Percentiles rank a stretch among this genome's conserved stretches.
These are phyloP conservation scores for Chlorella sp. DNA, from an alignment of 139 green algal genomes.

Conservation along the genomic window DNA sequence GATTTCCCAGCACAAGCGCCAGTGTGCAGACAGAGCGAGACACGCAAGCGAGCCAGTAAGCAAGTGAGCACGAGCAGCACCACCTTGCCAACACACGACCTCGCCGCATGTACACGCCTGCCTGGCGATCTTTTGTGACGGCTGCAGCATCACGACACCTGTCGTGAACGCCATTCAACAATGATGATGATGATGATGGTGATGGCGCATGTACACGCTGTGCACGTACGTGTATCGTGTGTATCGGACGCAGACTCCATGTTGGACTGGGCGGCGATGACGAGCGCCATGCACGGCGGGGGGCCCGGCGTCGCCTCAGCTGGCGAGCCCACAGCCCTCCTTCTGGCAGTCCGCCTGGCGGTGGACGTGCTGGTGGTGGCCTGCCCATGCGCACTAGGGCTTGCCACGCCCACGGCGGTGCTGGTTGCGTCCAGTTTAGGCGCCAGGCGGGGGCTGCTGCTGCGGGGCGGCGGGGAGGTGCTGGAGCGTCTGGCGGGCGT, in stretches of 20 bases:
- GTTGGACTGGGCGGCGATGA: conserved; percentile 8
- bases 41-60: no score
- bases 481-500: conserved; percentile 74
- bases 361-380: conserved; percentile 94
- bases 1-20: no score
- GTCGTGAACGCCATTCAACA: no score
- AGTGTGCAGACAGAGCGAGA: no score
- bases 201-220: no score
- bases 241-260: conserved; percentile 9
- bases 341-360: conserved; percentile 76
- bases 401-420: conserved; percentile 93
- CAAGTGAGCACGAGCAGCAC: no score
- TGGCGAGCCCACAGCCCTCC: conserved; percentile 20
- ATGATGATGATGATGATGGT: no score
- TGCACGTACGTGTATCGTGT: no score
- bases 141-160: no score
- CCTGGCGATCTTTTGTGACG: no score
- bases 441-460: conserved; percentile 64
- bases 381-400: conserved; percentile 93
- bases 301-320: not conserved
- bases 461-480: conserved; percentile 82
- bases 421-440: conserved; percentile 75
- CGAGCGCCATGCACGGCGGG: not conserved
- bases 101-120: no score
- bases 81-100: no score